A percentile compares a stretch with the other conserved stretches of the same genome.
phyloP scores from a whole-genome alignment of 768 basidiomycete species.

The Phylloporus sp. region DNA sequence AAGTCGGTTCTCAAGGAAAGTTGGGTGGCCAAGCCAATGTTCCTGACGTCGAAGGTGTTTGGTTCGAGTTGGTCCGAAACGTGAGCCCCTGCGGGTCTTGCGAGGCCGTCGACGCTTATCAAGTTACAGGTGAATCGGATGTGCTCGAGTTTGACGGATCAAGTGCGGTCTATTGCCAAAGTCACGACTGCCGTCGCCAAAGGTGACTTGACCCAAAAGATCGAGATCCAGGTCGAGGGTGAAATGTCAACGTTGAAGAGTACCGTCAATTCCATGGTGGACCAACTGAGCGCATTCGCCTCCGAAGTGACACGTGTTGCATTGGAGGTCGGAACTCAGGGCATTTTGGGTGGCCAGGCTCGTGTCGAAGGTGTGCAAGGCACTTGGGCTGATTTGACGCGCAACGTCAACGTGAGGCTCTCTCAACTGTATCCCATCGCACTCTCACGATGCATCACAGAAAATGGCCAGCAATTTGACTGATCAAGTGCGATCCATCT shows the following conservation, averaged over 20 bases:
- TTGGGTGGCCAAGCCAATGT: slow-evolving; percentile 86
- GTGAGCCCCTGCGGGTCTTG: slow-evolving; percentile 34
- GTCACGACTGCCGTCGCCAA: slow-evolving; percentile 89
- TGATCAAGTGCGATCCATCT: slow-evolving; percentile 87
- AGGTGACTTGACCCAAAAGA: slow-evolving; percentile 89
- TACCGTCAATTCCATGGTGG: slow-evolving; percentile 94
- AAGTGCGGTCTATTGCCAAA: slow-evolving; percentile 78
- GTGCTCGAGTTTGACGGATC: slow-evolving; percentile 76
- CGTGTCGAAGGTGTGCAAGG: slow-evolving; percentile 88
- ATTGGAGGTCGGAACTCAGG: slow-evolving; percentile 86
- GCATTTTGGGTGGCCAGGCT: slow-evolving; percentile 88
- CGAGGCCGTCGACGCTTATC: slow-evolving; percentile 8
- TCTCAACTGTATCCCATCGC: neutral
- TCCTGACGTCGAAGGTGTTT: slow-evolving; percentile 89
- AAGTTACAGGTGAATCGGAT: slow-evolving; percentile 62
- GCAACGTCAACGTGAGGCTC: slow-evolving; percentile 76
- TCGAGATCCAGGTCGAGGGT: slow-evolving; percentile 84
- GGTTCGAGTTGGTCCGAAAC: slow-evolving; percentile 77
- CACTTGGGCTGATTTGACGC: slow-evolving; percentile 87
- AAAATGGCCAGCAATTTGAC: slow-evolving; percentile 87
- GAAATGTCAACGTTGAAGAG: slow-evolving; percentile 84
- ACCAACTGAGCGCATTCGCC: slow-evolving; percentile 82
- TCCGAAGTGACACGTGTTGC: slow-evolving; percentile 81
- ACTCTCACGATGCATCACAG: slow-evolving; percentile 33
- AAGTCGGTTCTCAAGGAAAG: slow-evolving; percentile 87